Conservation (phyloP, 331 rosid species). For the Malus hybrid region DNA sequence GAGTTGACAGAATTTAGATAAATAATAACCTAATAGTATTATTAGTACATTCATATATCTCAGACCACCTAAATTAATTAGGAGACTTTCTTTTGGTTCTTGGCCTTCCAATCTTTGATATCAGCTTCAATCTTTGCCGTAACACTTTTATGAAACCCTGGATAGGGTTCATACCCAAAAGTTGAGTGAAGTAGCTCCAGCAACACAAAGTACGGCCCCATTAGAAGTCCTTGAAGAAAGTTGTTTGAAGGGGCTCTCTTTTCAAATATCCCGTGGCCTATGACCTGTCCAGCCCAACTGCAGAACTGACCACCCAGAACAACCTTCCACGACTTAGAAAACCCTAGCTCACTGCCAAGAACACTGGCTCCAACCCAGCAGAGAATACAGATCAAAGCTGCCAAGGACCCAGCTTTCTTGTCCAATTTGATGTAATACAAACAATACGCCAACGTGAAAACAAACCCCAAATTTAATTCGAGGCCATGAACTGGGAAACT, state of each 20-base stretch:
- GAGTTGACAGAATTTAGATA: neutral
- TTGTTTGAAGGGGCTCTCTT: conserved; percentile 70
- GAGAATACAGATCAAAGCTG: conserved; percentile 48
- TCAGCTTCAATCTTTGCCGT: conserved; percentile 41
- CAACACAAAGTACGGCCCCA: conserved; percentile 77
- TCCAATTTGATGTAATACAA: conserved; percentile 48
- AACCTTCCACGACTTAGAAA: conserved; percentile 58
- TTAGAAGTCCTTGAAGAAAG: conserved; percentile 61
- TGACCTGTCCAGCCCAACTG: conserved; percentile 70
- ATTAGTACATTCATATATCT: neutral
- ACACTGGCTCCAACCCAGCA: conserved; percentile 57
- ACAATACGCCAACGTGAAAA: conserved; percentile 42
- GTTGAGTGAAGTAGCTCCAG: conserved; percentile 65
- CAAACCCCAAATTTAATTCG: conserved; percentile 48
- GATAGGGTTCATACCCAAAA: conserved; percentile 63
- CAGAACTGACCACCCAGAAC: conserved; percentile 49
- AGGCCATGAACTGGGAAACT: conserved; percentile 28
- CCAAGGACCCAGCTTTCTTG: conserved; percentile 56
- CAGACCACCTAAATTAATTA: conserved; percentile 12
- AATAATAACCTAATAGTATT: neutral
- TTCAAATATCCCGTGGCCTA: conserved; percentile 81
- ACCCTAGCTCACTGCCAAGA: conserved; percentile 43
- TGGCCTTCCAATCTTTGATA: conserved; percentile 42
- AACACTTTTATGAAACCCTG: conserved; percentile 48
- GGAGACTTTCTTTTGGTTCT: conserved; percentile 43